Percentiles rank a stretch among this genome's conserved stretches.
Evolutionary conservation across 208 protist species (phyloP).

Genomic region (Acanthamoeba divionensis): DNA sequence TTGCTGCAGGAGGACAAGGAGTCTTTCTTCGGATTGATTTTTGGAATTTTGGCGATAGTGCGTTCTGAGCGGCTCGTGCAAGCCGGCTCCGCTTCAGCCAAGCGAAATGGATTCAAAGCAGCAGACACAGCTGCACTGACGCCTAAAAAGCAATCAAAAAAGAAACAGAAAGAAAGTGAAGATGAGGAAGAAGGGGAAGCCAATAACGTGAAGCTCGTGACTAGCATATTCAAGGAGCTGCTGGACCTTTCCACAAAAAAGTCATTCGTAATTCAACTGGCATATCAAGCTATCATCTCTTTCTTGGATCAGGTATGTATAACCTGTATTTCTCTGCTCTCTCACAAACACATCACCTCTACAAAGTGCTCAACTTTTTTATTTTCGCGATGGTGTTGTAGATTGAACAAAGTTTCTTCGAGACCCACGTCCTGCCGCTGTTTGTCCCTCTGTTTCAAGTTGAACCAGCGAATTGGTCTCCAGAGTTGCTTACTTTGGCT

Average conservation of each 20-base stretch:
- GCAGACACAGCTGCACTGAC: not conserved
- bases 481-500: not conserved
- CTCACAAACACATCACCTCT: not conserved
- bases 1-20: slow-evolving; percentile 39
- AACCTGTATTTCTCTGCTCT: not conserved
- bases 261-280: slow-evolving; percentile 30
- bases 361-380: not conserved
- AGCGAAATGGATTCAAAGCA: not conserved
- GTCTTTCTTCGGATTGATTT: slow-evolving; percentile 7
- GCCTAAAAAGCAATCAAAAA: not conserved
- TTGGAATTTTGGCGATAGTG: slow-evolving; percentile 37
- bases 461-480: slow-evolving; percentile 17
- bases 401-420: slow-evolving; percentile 52
- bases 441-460: not conserved
- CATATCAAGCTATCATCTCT: not conserved
- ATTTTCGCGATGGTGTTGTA: not conserved
- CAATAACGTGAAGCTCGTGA: not conserved
- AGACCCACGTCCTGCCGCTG: slow-evolving; percentile 34
- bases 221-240: not conserved
- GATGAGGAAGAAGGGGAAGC: not conserved
- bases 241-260: slow-evolving; percentile 15
- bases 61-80: slow-evolving; percentile 44
- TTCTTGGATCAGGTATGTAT: slow-evolving; percentile 3
- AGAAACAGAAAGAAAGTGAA: not conserved
- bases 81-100: not conserved